These are phyloP conservation scores for Falciphora oryzae DNA, from an alignment of 2,329 filamentous ascomycete genomes.

Conservation along the genomic window DNA sequence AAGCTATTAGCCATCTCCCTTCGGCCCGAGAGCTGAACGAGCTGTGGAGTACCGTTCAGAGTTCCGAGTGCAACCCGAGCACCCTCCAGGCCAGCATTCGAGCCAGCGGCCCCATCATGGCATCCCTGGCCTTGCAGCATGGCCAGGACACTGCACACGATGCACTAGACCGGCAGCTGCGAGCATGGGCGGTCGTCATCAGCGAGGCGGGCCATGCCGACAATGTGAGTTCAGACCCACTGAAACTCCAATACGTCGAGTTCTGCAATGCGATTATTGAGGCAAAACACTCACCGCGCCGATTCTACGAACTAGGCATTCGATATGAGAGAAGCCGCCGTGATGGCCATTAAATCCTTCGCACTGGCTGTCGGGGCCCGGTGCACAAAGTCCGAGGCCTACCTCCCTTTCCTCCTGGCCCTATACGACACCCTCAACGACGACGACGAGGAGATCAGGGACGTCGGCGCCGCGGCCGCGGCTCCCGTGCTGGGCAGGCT, in stretches of 20 bases:
- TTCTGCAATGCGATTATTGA: neutral
- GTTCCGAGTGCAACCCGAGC: constrained; percentile 36
- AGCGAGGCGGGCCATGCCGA: constrained; percentile 41
- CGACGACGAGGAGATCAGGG: constrained; percentile 85
- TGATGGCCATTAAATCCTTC: constrained; percentile 48
- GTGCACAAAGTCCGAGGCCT: constrained; percentile 22
- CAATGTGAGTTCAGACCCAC: constrained; percentile 33
- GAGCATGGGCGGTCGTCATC: constrained; percentile 45
- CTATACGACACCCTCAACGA: constrained; percentile 77
- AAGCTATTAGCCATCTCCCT: constrained; percentile 34
- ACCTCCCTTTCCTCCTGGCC: constrained; percentile 55
- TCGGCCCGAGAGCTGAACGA: constrained; percentile 40
- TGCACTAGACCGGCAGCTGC: constrained; percentile 14
- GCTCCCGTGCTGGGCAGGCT: constrained; percentile 35
- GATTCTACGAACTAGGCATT: constrained; percentile 43
- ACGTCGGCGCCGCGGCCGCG: constrained; percentile 50
- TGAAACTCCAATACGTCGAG: neutral
- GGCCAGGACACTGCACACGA: constrained; percentile 8
- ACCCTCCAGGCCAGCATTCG: constrained; percentile 45
- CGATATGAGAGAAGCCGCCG: constrained; percentile 57
- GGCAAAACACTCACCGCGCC: constrained; percentile 7
- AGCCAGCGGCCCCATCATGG: constrained; percentile 41
- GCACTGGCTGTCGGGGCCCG: constrained; percentile 23
- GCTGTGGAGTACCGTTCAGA: constrained; percentile 27
- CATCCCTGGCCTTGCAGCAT: constrained; percentile 20